phyloP scores from a whole-genome alignment of 148 eudicot genomes.

The Silene uniflora region DNA sequence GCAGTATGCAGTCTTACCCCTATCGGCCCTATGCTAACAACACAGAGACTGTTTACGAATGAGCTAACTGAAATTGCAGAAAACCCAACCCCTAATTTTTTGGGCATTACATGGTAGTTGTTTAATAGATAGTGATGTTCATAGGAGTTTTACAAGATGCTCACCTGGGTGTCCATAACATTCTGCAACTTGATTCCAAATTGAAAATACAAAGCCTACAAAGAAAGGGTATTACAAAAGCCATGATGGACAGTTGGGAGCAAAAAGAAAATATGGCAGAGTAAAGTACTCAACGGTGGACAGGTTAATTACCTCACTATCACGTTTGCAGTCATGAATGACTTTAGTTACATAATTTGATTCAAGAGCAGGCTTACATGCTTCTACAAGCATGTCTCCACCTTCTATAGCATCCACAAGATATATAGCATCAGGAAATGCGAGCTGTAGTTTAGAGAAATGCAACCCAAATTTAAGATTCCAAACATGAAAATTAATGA shows the following conservation, averaged over 20 bases:
- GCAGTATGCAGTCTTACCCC: not conserved
- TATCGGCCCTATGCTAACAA: not conserved
- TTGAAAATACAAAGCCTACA: constrained; percentile 83
- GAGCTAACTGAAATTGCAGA: not conserved
- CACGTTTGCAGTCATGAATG: constrained; percentile 97
- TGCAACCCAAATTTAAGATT: not conserved
- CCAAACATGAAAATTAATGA: not conserved
- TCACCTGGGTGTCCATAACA: constrained; percentile 94
- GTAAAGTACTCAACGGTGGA: not conserved
- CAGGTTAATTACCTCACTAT: constrained; percentile 71
- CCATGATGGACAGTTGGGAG: not conserved
- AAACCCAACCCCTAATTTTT: not conserved
- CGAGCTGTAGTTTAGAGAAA: constrained; percentile 56
- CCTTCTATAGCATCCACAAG: constrained; percentile 88
- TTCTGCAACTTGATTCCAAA: constrained; percentile 87
- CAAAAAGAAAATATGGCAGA: not conserved
- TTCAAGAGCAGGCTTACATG: constrained; percentile 97
- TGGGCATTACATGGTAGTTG: not conserved
- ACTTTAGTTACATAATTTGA: constrained; percentile 86
- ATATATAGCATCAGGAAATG: constrained; percentile 89
- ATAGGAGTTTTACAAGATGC: constrained; percentile 15
- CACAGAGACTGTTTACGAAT: not conserved
- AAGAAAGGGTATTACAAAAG: constrained; percentile 7
- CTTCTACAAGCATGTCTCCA: constrained; percentile 65
- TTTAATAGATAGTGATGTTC: not conserved